These are phyloP conservation scores for Rhizomucor pusillus DNA, from an alignment of 371 early-diverging fungal genomes.

Conservation along the genomic window DNA sequence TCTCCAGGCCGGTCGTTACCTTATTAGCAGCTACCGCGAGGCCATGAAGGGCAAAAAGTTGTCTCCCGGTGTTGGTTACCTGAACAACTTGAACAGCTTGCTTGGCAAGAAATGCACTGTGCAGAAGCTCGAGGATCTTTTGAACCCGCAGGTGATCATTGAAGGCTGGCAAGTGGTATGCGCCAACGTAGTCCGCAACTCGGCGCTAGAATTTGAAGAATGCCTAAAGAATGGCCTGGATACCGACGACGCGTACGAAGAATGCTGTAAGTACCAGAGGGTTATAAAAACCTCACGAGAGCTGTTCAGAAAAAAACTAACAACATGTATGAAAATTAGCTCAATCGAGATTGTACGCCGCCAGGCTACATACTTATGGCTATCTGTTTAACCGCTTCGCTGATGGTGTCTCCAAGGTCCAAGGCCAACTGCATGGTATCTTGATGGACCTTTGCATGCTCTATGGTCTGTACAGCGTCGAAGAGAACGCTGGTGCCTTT, in stretches of 20 bases:
- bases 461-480: constrained; percentile 82
- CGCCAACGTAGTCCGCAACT: constrained; percentile 80
- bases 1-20: constrained; percentile 87
- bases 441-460: constrained; percentile 72
- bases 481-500: constrained; percentile 85
- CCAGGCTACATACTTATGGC: constrained; percentile 82
- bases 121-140: constrained; percentile 54
- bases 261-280: constrained; percentile 55
- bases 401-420: constrained; percentile 65
- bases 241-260: constrained; percentile 84
- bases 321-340: constrained; percentile 24
- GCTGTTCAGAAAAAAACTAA: neutral
- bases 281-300: neutral
- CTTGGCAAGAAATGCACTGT: constrained; percentile 55
- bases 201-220: constrained; percentile 75
- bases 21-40: constrained; percentile 80
- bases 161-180: constrained; percentile 86
- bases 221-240: constrained; percentile 66
- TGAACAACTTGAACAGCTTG: constrained; percentile 58
- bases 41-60: constrained; percentile 74
- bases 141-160: constrained; percentile 62
- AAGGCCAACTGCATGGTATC: constrained; percentile 46
- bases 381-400: constrained; percentile 86
- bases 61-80: constrained; percentile 81
- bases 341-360: constrained; percentile 79